Evolutionary conservation across 805 yeast species (phyloP).

Genomic region (Komagataella ulmi): DNA sequence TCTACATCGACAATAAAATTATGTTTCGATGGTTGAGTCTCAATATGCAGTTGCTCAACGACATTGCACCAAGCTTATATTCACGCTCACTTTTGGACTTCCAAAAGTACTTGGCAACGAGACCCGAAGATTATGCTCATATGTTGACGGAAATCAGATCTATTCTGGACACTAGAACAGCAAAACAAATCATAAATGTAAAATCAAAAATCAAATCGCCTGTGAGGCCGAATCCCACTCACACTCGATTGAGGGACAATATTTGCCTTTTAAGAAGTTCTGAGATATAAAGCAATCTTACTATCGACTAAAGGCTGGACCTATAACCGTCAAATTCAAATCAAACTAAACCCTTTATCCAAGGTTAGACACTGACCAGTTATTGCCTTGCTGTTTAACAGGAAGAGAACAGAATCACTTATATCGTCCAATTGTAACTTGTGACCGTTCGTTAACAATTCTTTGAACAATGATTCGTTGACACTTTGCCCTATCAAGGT

Average conservation of each 20-base stretch:
- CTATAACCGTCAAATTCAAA: not conserved
- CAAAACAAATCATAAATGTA: not conserved
- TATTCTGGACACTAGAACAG: not conserved
- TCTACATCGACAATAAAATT: not conserved
- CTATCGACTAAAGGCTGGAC: not conserved
- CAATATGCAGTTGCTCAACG: not conserved
- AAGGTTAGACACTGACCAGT: slow-evolving; percentile 18
- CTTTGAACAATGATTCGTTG: slow-evolving; percentile 6
- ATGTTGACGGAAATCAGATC: not conserved
- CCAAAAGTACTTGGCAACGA: not conserved
- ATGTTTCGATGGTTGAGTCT: not conserved
- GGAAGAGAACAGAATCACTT: slow-evolving; percentile 9
- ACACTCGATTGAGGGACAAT: not conserved
- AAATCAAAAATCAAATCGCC: not conserved
- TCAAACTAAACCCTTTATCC: slow-evolving; percentile 13
- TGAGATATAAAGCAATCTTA: not conserved
- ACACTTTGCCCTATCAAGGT: slow-evolving; percentile 50
- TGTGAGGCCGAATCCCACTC: not conserved
- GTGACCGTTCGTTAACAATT: slow-evolving; percentile 4
- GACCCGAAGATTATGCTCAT: not conserved
- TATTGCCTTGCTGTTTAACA: slow-evolving; percentile 11
- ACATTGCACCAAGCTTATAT: not conserved
- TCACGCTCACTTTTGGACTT: not conserved
- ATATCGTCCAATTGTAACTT: slow-evolving; percentile 10
- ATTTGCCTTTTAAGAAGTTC: not conserved